A percentile compares a stretch with the other conserved stretches of the same genome.
Evolutionary conservation across 305 asterid genomes (phyloP).

Genomic region (Striga hermonthica): DNA sequence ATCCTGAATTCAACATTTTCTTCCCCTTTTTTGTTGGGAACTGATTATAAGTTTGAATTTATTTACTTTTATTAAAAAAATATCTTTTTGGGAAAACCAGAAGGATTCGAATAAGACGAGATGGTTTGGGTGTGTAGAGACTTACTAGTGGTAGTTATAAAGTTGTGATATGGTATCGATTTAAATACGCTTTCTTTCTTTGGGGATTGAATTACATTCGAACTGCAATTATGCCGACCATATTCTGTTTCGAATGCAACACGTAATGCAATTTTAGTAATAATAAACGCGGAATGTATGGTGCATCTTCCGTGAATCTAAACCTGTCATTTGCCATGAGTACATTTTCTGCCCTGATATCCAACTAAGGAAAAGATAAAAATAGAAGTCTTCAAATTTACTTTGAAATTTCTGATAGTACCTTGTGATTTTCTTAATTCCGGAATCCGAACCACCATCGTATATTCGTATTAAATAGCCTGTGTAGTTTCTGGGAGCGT

Average conservation of each 20-base stretch:
- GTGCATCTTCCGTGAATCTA: too few relatives aligned
- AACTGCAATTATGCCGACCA: too few relatives aligned
- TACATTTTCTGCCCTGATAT: neutral
- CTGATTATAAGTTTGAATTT: neutral
- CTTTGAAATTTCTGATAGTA: neutral
- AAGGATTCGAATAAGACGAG: too few relatives aligned
- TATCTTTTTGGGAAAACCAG: too few relatives aligned
- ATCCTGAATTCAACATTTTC: neutral
- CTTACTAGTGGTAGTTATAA: conserved; percentile 10
- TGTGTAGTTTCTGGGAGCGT: neutral
- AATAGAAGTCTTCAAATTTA: too few relatives aligned
- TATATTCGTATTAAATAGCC: too few relatives aligned
- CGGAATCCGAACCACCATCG: neutral
- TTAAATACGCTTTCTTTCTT: neutral
- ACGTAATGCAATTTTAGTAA: too few relatives aligned
- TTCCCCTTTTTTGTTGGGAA: neutral
- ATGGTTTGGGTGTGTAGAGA: neutral
- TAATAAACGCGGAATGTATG: too few relatives aligned
- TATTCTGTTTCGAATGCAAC: too few relatives aligned
- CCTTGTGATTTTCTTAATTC: neutral
- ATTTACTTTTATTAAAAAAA: neutral
- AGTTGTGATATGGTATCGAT: conserved; percentile 2
- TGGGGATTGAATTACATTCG: neutral
- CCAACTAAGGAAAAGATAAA: neutral
- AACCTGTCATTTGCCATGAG: neutral